Evolutionary conservation across 1,139 yeast genomes (phyloP).

Genomic region (Candida sp.): DNA sequence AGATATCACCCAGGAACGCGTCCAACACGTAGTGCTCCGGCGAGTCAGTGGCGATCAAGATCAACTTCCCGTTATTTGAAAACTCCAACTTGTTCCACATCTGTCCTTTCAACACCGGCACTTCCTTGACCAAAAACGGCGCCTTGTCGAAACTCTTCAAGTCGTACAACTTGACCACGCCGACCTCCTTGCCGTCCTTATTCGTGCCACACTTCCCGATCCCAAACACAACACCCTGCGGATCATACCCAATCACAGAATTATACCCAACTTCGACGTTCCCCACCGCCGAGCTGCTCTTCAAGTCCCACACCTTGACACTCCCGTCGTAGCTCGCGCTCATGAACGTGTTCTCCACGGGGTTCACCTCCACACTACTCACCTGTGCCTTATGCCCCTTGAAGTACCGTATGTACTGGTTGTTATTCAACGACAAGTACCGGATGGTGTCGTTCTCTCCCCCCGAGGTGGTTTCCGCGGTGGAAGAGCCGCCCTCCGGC

Average conservation of each 20-base stretch:
- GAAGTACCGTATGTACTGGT: slow-evolving; percentile 83
- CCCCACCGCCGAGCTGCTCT: slow-evolving; percentile 66
- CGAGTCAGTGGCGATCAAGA: slow-evolving; percentile 68
- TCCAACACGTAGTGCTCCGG: slow-evolving; percentile 65
- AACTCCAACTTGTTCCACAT: slow-evolving; percentile 77
- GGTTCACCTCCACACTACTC: slow-evolving; percentile 72
- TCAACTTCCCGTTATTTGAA: slow-evolving; percentile 76
- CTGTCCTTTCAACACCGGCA: slow-evolving; percentile 28
- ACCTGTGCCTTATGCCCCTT: slow-evolving; percentile 86
- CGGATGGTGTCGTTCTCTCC: slow-evolving; percentile 45
- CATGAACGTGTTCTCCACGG: slow-evolving; percentile 68
- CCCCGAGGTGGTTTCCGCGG: not conserved
- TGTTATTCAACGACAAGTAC: slow-evolving; percentile 76
- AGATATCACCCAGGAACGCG: slow-evolving; percentile 66
- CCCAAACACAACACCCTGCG: slow-evolving; percentile 83
- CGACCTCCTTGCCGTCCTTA: slow-evolving; percentile 39
- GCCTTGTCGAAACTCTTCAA: slow-evolving; percentile 57
- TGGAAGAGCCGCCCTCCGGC: slow-evolving; percentile 53
- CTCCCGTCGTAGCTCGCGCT: slow-evolving; percentile 80
- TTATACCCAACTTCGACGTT: slow-evolving; percentile 62
- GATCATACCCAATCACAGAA: slow-evolving; percentile 71
- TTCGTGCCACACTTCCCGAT: slow-evolving; percentile 47
- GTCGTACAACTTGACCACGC: slow-evolving; percentile 66
- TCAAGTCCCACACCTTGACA: slow-evolving; percentile 85
- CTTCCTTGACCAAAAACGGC: slow-evolving; percentile 51